A percentile compares a stretch with the other conserved stretches of the same genome.
Evolutionary conservation across 805 yeast species (phyloP).

Genomic region (Candida insectorum): DNA sequence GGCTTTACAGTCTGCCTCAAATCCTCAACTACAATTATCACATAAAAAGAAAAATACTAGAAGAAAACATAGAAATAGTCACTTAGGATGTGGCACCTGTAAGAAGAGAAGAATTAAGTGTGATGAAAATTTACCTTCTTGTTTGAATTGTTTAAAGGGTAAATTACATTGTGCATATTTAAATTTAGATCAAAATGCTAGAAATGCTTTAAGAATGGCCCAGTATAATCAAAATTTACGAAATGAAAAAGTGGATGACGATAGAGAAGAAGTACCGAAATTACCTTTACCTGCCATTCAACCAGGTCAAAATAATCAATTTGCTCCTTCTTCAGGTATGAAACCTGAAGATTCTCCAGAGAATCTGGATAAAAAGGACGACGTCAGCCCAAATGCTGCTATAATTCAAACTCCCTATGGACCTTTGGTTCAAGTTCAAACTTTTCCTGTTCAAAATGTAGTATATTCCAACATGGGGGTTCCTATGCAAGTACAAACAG

Average conservation of each 20-base stretch:
- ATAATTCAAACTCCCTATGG: constrained; percentile 25
- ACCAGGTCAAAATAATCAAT: not conserved
- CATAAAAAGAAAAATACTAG: constrained; percentile 42
- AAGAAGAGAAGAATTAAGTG: constrained; percentile 51
- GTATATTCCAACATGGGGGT: constrained; percentile 13
- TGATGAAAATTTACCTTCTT: constrained; percentile 48
- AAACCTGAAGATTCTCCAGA: not conserved
- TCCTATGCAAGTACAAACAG: constrained; percentile 12
- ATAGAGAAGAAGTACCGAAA: constrained; percentile 2
- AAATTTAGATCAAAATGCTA: constrained; percentile 45
- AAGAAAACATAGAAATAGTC: constrained; percentile 65
- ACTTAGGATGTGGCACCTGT: constrained; percentile 68
- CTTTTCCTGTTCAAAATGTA: constrained; percentile 12
- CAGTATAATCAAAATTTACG: constrained; percentile 40
- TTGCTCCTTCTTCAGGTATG: not conserved
- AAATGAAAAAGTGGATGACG: constrained; percentile 19
- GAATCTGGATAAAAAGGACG: not conserved
- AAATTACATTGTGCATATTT: constrained; percentile 44
- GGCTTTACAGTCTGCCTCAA: constrained; percentile 11
- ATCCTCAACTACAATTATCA: constrained; percentile 13
- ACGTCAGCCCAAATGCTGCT: constrained; percentile 5
- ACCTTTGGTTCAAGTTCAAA: constrained; percentile 22
- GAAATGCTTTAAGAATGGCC: constrained; percentile 48
- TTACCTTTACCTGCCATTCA: not conserved
- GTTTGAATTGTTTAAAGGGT: constrained; percentile 46